A percentile compares a stretch with the other conserved stretches of the same genome.
phyloP scores from a whole-genome alignment of 352 stramenopile genomes.

The Nothophytophthora sp. region DNA sequence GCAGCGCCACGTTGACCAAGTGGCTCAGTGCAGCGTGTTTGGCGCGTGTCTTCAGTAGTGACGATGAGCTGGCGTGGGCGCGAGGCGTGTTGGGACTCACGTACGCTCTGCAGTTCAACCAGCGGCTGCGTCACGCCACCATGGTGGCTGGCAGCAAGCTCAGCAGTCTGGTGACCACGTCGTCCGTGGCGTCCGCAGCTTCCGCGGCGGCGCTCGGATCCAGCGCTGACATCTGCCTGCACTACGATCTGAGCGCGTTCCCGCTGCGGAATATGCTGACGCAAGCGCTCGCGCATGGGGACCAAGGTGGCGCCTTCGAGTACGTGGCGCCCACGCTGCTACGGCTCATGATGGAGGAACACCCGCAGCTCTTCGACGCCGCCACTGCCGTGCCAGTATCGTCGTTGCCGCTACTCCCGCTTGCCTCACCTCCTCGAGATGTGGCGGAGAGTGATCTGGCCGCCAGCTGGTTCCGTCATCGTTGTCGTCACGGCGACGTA shows the following conservation, averaged over 20 bases:
- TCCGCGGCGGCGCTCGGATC: constrained; percentile 25
- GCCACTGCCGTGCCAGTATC: constrained; percentile 8
- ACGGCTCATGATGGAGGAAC: constrained; percentile 59
- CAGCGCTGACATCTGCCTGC: constrained; percentile 48
- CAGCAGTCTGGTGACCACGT: constrained; percentile 33
- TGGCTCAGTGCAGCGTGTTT: constrained; percentile 38
- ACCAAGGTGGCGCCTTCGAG: constrained; percentile 44
- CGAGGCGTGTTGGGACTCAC: constrained; percentile 43
- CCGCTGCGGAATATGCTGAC: constrained; percentile 51
- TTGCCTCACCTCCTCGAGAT: constrained; percentile 22
- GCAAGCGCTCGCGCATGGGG: constrained; percentile 29
- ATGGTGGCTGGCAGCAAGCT: constrained; percentile 59
- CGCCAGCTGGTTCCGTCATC: constrained; percentile 35
- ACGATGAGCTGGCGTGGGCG: constrained; percentile 30
- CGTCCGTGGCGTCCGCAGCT: constrained; percentile 22
- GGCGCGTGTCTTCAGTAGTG: constrained; percentile 1
- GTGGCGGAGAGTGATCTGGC: constrained; percentile 17
- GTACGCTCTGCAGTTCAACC: constrained; percentile 73
- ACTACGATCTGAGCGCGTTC: constrained; percentile 48
- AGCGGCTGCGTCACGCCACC: constrained; percentile 55
- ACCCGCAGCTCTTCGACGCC: constrained; percentile 42
- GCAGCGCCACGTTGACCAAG: constrained; percentile 33
- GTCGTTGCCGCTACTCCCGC: constrained; percentile 23
- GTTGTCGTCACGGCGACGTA: constrained; percentile 13
- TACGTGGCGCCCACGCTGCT: constrained; percentile 50